Base-by-base conservation (phyloP, 2,329 filamentous ascomycete species). In the Didymosphaeria variabile region DNA sequence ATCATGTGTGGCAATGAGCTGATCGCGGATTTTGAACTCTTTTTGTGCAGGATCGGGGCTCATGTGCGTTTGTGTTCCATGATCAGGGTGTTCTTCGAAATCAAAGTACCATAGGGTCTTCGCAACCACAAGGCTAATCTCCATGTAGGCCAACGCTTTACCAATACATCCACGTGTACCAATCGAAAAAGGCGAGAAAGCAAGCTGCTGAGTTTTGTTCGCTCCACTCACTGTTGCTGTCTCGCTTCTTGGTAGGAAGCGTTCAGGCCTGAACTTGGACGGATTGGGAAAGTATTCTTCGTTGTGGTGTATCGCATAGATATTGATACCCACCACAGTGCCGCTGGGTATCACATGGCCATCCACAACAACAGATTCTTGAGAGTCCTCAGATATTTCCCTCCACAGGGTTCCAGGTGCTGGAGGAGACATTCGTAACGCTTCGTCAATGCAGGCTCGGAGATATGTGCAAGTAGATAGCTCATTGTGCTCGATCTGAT, bases 231-330 rank as follows among this genome's bases (percentile, higher is more conserved):
- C 7, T 4, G 12, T 15, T 29, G 5, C 38, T 26, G 19, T 31
- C 36, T 44, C 34, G 19, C n/a, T 12, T 12, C 15, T 31, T 5
- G 21, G 51, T 15, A 45, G 23, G 38, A 23, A 55, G 5, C 38
- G 15, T 19, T 44, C 52, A 2, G 52, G 38, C 9, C 13, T 31
- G 49, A 23, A 52, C 12, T 3, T 40, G 19, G 38, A 52, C 13
- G 32, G 32, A 6, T 9, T 29, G 19, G 53, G n/a, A 23, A 23
- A 55, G 40, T 46, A 55, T 6, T n/a, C 26, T 42, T 46, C 5
- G 17, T 46, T 55, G 53, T 70, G 68, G 46, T 68, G 70, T 49
- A 73, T 61, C n/a, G 59, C 38, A 57, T 70, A 69, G 46, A 67
- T 56, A 26, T 62, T 58, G 9, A 72, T 53, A 19, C 64, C 66